These are phyloP conservation scores for Ogataea nitratoaversa DNA, from an alignment of 805 yeast genomes.

Conservation along the genomic window DNA sequence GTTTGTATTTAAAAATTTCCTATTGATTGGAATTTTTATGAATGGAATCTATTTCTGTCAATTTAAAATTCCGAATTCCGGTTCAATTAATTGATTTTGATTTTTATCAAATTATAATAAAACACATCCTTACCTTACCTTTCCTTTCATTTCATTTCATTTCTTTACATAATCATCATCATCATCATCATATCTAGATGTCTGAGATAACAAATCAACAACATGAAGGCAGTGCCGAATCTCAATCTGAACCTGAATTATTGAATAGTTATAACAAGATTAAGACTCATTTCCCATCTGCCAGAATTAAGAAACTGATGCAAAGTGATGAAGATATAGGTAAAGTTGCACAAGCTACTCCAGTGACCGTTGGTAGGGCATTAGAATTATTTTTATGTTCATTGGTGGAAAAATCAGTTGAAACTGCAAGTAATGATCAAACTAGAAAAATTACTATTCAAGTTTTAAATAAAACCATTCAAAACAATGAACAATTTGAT, in stretches of 20 bases:
- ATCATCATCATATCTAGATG: neutral
- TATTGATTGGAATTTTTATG: neutral
- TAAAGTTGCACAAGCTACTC: conserved; percentile 97
- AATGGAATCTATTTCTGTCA: neutral
- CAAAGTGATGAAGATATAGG: conserved; percentile 98
- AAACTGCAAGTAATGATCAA: conserved; percentile 70
- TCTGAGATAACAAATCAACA: neutral
- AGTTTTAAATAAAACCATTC: conserved; percentile 79
- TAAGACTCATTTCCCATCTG: conserved; percentile 85
- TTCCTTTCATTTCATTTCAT: too few species aligned
- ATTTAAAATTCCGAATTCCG: neutral
- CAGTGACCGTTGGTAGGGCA: conserved; percentile 95
- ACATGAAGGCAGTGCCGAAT: neutral
- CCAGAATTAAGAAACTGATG: conserved; percentile 93
- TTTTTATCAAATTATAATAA: too few species aligned
- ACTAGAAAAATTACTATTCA: conserved; percentile 78
- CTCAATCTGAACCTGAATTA: neutral
- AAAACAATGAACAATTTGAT: conserved; percentile 86
- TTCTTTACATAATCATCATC: too few species aligned
- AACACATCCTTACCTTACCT: neutral
- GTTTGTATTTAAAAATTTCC: too few species aligned
- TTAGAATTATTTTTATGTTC: conserved; percentile 88
- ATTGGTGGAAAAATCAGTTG: conserved; percentile 77
- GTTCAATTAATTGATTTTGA: too few species aligned
- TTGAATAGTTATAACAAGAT: conserved; percentile 41